Evolutionary conservation across 441 rosid genomes (phyloP).

Genomic region (Pelargonium australe): DNA sequence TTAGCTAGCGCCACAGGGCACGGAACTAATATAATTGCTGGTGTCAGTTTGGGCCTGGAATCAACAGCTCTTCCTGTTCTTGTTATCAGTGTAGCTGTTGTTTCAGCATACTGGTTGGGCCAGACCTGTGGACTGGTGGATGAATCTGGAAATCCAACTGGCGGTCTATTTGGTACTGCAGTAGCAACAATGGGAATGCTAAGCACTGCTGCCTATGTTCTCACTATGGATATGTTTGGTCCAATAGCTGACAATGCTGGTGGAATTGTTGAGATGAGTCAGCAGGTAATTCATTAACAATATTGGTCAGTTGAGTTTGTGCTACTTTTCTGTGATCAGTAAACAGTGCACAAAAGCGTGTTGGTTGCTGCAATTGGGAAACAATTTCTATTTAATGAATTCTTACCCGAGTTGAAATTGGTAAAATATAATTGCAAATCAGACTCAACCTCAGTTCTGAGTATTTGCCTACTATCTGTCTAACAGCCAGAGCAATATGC

Average conservation of each 20-base stretch:
- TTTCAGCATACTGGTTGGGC: slow-evolving; percentile 90
- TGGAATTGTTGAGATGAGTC: slow-evolving; percentile 99
- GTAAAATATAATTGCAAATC: neutral
- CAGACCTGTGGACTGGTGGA: slow-evolving; percentile 88
- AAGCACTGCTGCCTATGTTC: slow-evolving; percentile 95
- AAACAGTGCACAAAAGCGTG: no score
- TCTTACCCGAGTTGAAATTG: slow-evolving; percentile 1
- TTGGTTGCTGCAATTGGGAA: neutral
- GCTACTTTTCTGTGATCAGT: no score
- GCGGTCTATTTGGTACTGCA: slow-evolving; percentile 97
- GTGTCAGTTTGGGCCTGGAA: slow-evolving; percentile 96
- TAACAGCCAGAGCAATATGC: neutral
- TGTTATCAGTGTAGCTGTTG: slow-evolving; percentile 70
- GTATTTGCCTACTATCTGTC: neutral
- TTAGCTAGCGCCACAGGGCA: slow-evolving; percentile 96
- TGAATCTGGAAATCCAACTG: slow-evolving; percentile 72
- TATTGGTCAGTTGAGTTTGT: no score
- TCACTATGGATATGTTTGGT: slow-evolving; percentile 99
- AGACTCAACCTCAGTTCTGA: neutral
- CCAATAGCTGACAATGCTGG: slow-evolving; percentile 99
- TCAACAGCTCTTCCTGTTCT: slow-evolving; percentile 97
- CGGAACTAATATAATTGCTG: slow-evolving; percentile 97
- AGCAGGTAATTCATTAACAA: slow-evolving; percentile 53
- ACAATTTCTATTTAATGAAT: slow-evolving; percentile 10
- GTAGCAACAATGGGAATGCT: slow-evolving; percentile 99